These are phyloP conservation scores for Talaromyces piceae DNA, from an alignment of 2,329 filamentous ascomycete genomes.

Conservation along the genomic window DNA sequence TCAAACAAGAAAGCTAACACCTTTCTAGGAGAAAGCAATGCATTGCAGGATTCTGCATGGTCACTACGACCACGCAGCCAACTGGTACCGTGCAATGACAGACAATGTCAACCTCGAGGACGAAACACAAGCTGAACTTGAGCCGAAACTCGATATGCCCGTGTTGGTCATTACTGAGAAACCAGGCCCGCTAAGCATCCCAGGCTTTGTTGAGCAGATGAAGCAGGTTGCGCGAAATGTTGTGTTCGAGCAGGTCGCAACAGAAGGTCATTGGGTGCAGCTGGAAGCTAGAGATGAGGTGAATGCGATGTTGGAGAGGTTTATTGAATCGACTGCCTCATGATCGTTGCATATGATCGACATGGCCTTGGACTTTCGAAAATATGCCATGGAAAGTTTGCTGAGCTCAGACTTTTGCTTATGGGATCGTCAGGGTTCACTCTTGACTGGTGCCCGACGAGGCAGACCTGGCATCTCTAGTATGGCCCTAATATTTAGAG, in stretches of 20 bases:
- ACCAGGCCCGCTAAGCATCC: slow-evolving; percentile 3
- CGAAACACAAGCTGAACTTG: slow-evolving; percentile 13
- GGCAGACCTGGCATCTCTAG: too few species aligned
- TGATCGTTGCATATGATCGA: too few species aligned
- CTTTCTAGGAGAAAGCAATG: slow-evolving; percentile 12
- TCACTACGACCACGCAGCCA: slow-evolving; percentile 14
- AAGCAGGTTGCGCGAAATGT: slow-evolving; percentile 13
- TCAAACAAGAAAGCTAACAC: neutral
- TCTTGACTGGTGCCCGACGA: too few species aligned
- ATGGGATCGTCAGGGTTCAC: too few species aligned
- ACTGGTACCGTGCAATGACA: slow-evolving; percentile 20
- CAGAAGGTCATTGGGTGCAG: slow-evolving; percentile 20
- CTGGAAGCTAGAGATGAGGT: slow-evolving; percentile 19
- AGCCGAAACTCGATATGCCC: slow-evolving; percentile 14
- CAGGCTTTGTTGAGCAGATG: slow-evolving; percentile 12
- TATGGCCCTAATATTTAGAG: too few species aligned
- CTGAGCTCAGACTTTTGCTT: too few species aligned
- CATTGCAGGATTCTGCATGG: slow-evolving; percentile 17
- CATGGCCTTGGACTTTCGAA: too few species aligned
- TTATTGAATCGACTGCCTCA: too few species aligned
- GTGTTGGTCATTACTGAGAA: slow-evolving; percentile 14
- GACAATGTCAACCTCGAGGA: slow-evolving; percentile 18
- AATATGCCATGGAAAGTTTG: too few species aligned
- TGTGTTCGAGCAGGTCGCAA: slow-evolving; percentile 14
- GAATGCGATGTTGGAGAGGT: slow-evolving; percentile 16